Base-by-base conservation (phyloP, 2,329 filamentous ascomycete genomes). In the Dothideomycetes sp. region DNA sequence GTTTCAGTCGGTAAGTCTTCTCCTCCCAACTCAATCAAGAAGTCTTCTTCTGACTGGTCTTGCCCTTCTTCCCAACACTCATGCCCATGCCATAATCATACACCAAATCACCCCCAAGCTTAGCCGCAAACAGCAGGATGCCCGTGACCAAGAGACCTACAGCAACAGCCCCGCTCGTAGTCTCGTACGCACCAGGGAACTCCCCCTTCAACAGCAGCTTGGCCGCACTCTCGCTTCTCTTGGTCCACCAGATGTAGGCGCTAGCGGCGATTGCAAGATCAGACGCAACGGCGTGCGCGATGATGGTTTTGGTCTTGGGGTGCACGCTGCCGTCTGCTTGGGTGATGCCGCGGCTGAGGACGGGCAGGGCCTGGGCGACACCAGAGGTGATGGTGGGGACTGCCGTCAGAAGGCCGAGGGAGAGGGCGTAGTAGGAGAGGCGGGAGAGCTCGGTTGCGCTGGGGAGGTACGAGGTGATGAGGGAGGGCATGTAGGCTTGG, bases 41-140 rank as follows among this genome's bases (percentile, higher is more conserved):
- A 42, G 8, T 19, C 34, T 37, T 24, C 30, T 19, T 34, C 29
- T 43, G 31, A 35, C 37, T 41, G 43, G 55, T 54, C 49, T 57
- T 60, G 7, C 43, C 47, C 38, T 48, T 50, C 32, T 44, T 44
- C 4, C 44, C 44, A 17, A 47, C 47, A 10, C 54, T 50, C 31
- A 68, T 58, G 2, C 65, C 66, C 49, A 69, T 62, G 0, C 66
- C 66, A 43, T 64, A 63, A 19, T 61, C 53, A 47, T 69, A 69
- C 4, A 64, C 63, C 44, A 69, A 44, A 7, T 50, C 51, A 0
- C 63, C 65, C 3, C 66, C 66, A 4, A 68, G 52, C 42, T 63
- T 64, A 10, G 63, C 64, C 3, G 55, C 56, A 42, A 62, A 61
- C 31, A 64, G 41, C 3, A 60, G 55, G n/a, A n/a, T n/a, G n/a